phyloP scores from a whole-genome alignment of 441 rosid genomes.

The Macaranga tanarius region DNA sequence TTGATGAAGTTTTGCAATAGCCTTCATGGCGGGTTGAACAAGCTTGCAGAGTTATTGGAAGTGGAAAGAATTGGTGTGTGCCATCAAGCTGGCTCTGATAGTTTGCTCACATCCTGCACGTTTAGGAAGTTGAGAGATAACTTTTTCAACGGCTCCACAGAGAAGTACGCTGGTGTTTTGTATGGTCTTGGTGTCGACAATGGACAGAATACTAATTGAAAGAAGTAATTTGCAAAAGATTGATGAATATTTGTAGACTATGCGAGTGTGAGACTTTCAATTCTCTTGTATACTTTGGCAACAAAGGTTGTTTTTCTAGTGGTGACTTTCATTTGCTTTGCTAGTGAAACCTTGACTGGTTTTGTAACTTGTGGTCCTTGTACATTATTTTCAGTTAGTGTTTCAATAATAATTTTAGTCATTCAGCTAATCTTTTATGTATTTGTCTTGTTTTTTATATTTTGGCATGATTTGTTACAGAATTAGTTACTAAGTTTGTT shows the following conservation, averaged over 20 bases:
- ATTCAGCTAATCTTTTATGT: conserved; percentile 11
- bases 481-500: not conserved
- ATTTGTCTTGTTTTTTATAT: not conserved
- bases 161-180: conserved; percentile 64
- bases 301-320: conserved; percentile 52
- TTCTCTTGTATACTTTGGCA: conserved; percentile 62
- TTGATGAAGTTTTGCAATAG: conserved; percentile 58
- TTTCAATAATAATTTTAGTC: conserved; percentile 46
- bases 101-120: conserved; percentile 68
- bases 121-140: conserved; percentile 67
- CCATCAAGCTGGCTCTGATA: conserved; percentile 86
- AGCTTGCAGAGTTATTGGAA: conserved; percentile 50
- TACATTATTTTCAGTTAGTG: conserved; percentile 56
- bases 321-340: conserved; percentile 40
- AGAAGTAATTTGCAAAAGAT: conserved; percentile 28
- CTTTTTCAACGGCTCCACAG: conserved; percentile 47
- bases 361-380: conserved; percentile 49
- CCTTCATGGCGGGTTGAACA: conserved; percentile 69
- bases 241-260: conserved; percentile 61
- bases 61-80: conserved; percentile 60
- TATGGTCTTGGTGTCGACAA: conserved; percentile 75
- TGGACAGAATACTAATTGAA: conserved; percentile 50
- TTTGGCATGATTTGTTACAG: not conserved
- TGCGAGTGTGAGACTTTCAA: conserved; percentile 50
- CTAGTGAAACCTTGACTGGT: conserved; percentile 51